Evolutionary conservation across 1,284 basidiomycete genomes (phyloP), one percentile per base, ranked within the genome.

Genomic region (Ceraceosorus bombacis): DNA sequence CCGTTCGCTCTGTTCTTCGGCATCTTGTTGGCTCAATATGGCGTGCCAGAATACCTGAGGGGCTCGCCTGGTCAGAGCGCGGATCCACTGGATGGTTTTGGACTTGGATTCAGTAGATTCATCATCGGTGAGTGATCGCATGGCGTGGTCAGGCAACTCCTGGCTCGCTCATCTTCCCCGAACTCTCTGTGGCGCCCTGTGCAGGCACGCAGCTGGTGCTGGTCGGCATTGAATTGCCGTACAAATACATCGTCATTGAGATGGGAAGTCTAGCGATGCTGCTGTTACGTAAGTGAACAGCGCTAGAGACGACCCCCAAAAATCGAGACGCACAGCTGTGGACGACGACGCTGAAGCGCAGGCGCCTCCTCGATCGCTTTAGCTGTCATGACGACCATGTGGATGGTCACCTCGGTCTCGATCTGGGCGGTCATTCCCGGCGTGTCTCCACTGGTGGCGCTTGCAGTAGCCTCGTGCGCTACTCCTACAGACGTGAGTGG

Each of bases 211-310:
- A 70, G 57, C 63, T 72, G n/a, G 63, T 64, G 6, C 54, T 73
- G 0, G 66, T 71, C 0, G 71, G 70, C 17, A 61, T 73, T 49
- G 68, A 72, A 58, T 65, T 73, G 48, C 71, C 70, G 7, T 69
- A 71, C 56, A 66, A 71, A 48, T 71, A 69, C 53, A 65, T 63
- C 4, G 59, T 60, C 58, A 58, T 66, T 40, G 71, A 72, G 57
- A 39, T 66, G 2, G 51, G 58, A 12, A 68, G 65, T 17, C 59
- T 73, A 8, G 15, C 56, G 38, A 48, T 71, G 36, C 58, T 73
- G 46, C 59, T 73, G 6, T 40, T 69, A 0, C 69, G 43, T 46
- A 4, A 46, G 43, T 46, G 27, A 27, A 27, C 27, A 27, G 27
- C 27, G 27, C 27, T 27, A 27, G 2, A 27, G 27, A 27, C 3